Evolutionary conservation across 73 alveolate species (phyloP).

Genomic region (Breviolum minutum): DNA sequence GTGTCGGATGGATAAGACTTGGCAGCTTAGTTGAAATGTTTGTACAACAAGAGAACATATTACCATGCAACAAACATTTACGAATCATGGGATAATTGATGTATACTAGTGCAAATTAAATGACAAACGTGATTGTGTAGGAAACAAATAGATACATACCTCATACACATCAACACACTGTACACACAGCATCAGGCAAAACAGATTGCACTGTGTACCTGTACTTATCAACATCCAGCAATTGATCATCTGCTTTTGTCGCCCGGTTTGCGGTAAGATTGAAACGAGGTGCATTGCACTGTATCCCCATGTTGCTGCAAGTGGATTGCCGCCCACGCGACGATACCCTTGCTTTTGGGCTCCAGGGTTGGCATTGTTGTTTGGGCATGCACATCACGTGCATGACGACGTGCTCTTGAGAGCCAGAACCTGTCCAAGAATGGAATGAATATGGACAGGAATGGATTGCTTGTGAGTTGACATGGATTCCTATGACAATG

Average conservation of each 20-base stretch:
- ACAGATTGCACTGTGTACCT: neutral
- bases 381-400: neutral
- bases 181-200: no score
- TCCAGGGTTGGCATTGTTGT: neutral
- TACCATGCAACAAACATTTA: neutral
- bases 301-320: neutral
- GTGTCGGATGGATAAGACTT: neutral
- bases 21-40: no score
- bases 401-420: neutral
- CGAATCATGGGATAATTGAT: neutral
- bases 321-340: constrained; percentile 14
- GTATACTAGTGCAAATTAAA: neutral
- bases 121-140: neutral
- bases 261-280: no score
- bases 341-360: constrained; percentile 22
- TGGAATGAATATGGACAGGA: neutral
- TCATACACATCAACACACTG: neutral
- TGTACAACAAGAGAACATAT: no score
- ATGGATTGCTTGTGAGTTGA: neutral
- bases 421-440: constrained; percentile 29
- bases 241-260: no score
- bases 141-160: neutral
- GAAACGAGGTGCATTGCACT: no score
- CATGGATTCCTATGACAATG: neutral
- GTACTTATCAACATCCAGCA: no score